Evolutionary conservation across 23 red algal species (phyloP).

Genomic region (Rhodosorus marinus): DNA sequence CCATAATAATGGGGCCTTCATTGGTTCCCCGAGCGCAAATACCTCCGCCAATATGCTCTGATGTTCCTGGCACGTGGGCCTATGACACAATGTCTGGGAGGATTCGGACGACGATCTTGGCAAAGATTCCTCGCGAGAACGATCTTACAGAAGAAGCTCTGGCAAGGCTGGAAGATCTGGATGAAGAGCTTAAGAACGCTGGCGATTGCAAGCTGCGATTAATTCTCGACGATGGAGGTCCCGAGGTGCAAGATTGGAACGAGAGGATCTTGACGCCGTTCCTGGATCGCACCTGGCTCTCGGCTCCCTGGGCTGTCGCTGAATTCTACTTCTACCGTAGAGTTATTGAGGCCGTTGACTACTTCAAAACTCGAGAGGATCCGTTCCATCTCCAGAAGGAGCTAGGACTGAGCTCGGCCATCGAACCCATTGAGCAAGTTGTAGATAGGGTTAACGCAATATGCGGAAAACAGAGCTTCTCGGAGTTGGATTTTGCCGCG

Average conservation of each 20-base stretch:
- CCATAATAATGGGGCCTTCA: too few relatives aligned
- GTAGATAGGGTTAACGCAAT: slow-evolving; percentile 12
- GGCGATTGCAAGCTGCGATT: slow-evolving; percentile 10
- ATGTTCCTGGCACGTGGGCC: slow-evolving; percentile 83
- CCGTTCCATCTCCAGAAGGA: slow-evolving; percentile 85
- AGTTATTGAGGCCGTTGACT: slow-evolving; percentile 65
- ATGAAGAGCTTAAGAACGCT: slow-evolving; percentile 28
- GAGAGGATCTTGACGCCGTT: slow-evolving; percentile 22
- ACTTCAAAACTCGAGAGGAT: slow-evolving; percentile 36
- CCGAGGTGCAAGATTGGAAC: slow-evolving; percentile 43
- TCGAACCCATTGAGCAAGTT: slow-evolving; percentile 16
- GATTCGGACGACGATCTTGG: slow-evolving; percentile 65
- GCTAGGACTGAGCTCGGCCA: slow-evolving; percentile 40
- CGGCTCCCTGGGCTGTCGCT: slow-evolving; percentile 52
- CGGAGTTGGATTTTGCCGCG: slow-evolving; percentile 1
- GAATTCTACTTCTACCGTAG: slow-evolving; percentile 98
- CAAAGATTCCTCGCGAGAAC: slow-evolving; percentile 83
- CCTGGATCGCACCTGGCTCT: slow-evolving; percentile 56
- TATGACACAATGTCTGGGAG: slow-evolving; percentile 69
- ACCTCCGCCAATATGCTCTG: slow-evolving; percentile 43
- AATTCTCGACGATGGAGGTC: slow-evolving; percentile 18
- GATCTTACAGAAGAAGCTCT: slow-evolving; percentile 9
- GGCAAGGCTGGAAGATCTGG: slow-evolving; percentile 15
- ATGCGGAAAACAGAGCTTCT: not conserved
- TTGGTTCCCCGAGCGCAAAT: too few relatives aligned